Percentiles rank a stretch among this genome's conserved stretches.
Conservation (phyloP, 1,284 basidiomycete species). For the Rugosomyces carneus region DNA sequence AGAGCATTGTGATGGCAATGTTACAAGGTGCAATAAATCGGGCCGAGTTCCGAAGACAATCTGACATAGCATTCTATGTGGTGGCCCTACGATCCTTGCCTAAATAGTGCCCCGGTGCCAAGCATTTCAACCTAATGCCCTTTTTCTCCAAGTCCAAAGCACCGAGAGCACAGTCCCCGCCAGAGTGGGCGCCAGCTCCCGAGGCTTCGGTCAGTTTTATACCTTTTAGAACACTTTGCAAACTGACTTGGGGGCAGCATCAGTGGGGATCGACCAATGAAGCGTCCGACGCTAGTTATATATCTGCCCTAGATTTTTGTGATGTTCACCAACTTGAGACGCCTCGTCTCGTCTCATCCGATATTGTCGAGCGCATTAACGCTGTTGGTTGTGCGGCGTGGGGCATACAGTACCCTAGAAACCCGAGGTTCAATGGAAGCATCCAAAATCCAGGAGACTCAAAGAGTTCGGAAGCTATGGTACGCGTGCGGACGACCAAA, state of each 20-base stretch:
- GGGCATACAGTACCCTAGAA: slow-evolving; percentile 37
- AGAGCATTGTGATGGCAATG: slow-evolving; percentile 56
- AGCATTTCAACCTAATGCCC: slow-evolving; percentile 7
- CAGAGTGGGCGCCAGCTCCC: slow-evolving; percentile 24
- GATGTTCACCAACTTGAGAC: slow-evolving; percentile 28
- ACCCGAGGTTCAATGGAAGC: slow-evolving; percentile 33
- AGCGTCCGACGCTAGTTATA: slow-evolving; percentile 46
- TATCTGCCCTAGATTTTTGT: slow-evolving; percentile 47
- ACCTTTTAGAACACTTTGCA: too few relatives aligned
- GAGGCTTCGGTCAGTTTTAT: slow-evolving; percentile 18
- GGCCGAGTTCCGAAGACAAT: too few relatives aligned
- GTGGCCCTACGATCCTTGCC: too few relatives aligned
- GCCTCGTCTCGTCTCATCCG: slow-evolving; percentile 43
- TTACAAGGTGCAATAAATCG: background rate
- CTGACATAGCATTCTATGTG: too few relatives aligned
- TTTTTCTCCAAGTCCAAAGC: slow-evolving; percentile 14
- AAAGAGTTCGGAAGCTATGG: slow-evolving; percentile 30
- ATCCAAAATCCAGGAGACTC: slow-evolving; percentile 29
- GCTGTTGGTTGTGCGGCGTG: slow-evolving; percentile 42
- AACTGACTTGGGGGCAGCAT: too few relatives aligned
- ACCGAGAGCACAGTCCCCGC: slow-evolving; percentile 20
- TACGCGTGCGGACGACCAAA: slow-evolving; percentile 33
- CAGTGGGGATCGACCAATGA: slow-evolving; percentile 40
- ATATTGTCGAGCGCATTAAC: slow-evolving; percentile 42
- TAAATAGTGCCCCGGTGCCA: too few relatives aligned